phyloP scores from a whole-genome alignment of 805 yeast genomes.

The Spathaspora sp. region DNA sequence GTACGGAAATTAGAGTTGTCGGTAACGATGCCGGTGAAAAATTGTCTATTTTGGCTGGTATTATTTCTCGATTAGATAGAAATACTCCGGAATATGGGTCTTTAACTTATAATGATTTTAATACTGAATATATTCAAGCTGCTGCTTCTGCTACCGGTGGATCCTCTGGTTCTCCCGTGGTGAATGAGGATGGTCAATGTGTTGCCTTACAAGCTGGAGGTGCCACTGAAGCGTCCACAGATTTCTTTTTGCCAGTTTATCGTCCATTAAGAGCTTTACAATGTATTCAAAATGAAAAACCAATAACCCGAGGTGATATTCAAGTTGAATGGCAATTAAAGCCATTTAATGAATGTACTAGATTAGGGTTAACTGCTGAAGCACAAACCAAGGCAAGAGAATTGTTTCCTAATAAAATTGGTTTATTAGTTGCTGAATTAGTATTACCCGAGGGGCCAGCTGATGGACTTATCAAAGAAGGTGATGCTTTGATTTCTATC shows the following conservation, averaged over 20 bases:
- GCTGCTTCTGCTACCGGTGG: slow-evolving; percentile 97
- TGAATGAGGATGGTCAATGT: slow-evolving; percentile 79
- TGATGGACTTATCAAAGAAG: slow-evolving; percentile 68
- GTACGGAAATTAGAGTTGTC: slow-evolving; percentile 88
- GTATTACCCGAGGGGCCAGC: slow-evolving; percentile 86
- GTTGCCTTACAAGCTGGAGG: slow-evolving; percentile 96
- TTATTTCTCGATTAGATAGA: slow-evolving; percentile 80
- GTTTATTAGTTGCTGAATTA: slow-evolving; percentile 78
- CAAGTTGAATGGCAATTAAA: slow-evolving; percentile 85
- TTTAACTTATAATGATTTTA: slow-evolving; percentile 85
- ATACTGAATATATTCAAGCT: slow-evolving; percentile 91
- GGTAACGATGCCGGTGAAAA: slow-evolving; percentile 98
- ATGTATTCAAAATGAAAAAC: slow-evolving; percentile 57
- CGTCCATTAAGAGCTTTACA: slow-evolving; percentile 77
- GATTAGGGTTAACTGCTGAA: slow-evolving; percentile 76
- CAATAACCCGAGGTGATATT: slow-evolving; percentile 84
- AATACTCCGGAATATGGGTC: slow-evolving; percentile 94
- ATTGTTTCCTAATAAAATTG: slow-evolving; percentile 69
- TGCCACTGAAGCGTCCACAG: slow-evolving; percentile 85
- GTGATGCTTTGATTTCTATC: slow-evolving; percentile 76
- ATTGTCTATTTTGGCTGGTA: slow-evolving; percentile 82
- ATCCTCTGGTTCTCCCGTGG: slow-evolving; percentile 95
- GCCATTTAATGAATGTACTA: slow-evolving; percentile 87
- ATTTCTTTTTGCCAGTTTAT: slow-evolving; percentile 83
- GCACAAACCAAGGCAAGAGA: slow-evolving; percentile 69